These are phyloP conservation scores for Daldinia grandis DNA, from an alignment of 495 filamentous ascomycete genomes.

Conservation along the genomic window DNA sequence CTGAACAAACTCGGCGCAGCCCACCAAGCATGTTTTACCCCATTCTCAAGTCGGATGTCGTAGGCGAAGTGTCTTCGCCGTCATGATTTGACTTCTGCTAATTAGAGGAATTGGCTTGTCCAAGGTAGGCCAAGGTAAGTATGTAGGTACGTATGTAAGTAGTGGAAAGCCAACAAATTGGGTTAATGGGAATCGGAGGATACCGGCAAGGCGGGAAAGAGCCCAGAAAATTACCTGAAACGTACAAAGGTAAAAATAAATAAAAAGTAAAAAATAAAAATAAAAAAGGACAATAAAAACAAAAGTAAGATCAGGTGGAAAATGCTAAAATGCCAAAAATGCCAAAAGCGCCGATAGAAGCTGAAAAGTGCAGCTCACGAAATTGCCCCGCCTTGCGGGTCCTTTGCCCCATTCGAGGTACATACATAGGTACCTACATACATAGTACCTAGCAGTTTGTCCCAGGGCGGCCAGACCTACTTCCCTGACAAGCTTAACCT, in stretches of 20 bases:
- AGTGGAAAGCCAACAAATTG: slow-evolving; percentile 5
- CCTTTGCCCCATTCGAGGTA: neutral
- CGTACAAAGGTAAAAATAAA: slow-evolving; percentile 24
- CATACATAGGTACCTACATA: neutral
- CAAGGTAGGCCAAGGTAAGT: neutral
- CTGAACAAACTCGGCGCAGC: slow-evolving; percentile 41
- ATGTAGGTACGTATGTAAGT: neutral
- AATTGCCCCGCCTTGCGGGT: slow-evolving; percentile 31
- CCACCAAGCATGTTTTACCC: slow-evolving; percentile 39
- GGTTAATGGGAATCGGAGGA: slow-evolving; percentile 37
- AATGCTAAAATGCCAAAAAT: slow-evolving; percentile 37
- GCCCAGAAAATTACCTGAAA: slow-evolving; percentile 34
- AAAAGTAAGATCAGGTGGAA: slow-evolving; percentile 35
- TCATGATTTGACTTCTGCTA: slow-evolving; percentile 28
- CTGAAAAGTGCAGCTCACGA: slow-evolving; percentile 37
- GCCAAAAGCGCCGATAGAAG: slow-evolving; percentile 41
- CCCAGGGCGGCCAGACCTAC: slow-evolving; percentile 33
- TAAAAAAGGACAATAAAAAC: too few species aligned
- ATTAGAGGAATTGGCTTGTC: neutral
- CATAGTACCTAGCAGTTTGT: neutral
- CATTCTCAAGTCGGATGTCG: slow-evolving; percentile 42
- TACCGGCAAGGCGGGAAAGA: slow-evolving; percentile 31
- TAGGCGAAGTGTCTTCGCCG: slow-evolving; percentile 41
- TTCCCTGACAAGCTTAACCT: slow-evolving; percentile 9
- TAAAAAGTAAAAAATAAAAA: neutral